Evolutionary conservation across 2,329 filamentous ascomycete species (phyloP).

Genomic region (Cercospora zeina): DNA sequence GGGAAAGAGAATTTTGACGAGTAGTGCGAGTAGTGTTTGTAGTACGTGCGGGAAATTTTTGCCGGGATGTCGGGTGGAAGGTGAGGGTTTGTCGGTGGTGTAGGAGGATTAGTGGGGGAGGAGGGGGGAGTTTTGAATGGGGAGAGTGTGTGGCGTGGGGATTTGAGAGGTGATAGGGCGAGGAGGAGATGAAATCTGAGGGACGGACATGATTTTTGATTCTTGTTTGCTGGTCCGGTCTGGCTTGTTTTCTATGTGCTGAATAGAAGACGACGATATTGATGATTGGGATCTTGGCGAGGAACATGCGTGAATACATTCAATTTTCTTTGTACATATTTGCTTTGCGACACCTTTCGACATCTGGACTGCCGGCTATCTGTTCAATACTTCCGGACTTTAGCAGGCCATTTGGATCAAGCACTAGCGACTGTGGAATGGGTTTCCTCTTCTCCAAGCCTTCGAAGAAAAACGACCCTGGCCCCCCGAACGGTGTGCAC

Average conservation of each 20-base stretch:
- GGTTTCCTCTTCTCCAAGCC: constrained; percentile 3
- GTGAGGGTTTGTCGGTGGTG: constrained; percentile 13
- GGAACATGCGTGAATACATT: neutral
- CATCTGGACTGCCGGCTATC: no score
- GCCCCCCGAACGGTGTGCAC: neutral
- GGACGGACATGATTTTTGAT: no score
- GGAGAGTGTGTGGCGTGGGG: neutral
- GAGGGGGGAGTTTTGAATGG: neutral
- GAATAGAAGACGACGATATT: neutral
- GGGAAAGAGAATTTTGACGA: constrained; percentile 14
- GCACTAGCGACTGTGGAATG: neutral
- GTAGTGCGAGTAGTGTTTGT: constrained; percentile 14
- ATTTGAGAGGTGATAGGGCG: neutral
- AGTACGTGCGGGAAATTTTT: constrained; percentile 13
- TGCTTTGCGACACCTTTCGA: neutral
- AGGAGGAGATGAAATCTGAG: neutral
- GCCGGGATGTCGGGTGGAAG: constrained; percentile 11
- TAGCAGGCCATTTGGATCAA: no score
- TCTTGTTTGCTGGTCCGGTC: neutral
- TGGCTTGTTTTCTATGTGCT: neutral
- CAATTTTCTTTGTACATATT: neutral
- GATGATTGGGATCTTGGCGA: neutral
- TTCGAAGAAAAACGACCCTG: neutral
- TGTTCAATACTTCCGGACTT: no score
- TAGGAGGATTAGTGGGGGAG: constrained; percentile 11